A percentile compares a stretch with the other conserved stretches of the same genome.
Evolutionary conservation across 2,329 filamentous ascomycete genomes (phyloP).

Genomic region (Penicillium brasilianum): DNA sequence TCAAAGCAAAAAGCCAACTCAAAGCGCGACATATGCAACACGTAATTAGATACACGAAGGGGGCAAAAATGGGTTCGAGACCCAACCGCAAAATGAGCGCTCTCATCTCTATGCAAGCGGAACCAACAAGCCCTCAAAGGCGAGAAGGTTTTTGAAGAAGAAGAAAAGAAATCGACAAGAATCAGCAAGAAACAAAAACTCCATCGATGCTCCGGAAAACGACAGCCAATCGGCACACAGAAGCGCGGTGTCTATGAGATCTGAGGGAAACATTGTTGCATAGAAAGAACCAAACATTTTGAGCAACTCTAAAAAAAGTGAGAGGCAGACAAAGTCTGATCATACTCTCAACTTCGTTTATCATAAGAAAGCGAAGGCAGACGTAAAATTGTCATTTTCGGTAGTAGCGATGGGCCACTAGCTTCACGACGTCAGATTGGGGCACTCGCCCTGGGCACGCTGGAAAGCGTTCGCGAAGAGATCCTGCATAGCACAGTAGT

Average conservation of each 20-base stretch:
- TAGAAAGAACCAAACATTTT: background rate
- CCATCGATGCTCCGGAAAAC: conserved; percentile 29
- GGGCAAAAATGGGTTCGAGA: conserved; percentile 15
- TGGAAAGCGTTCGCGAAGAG: conserved; percentile 83
- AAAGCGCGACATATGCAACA: conserved; percentile 11
- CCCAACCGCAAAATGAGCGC: background rate
- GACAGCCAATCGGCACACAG: background rate
- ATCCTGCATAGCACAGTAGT: conserved; percentile 93
- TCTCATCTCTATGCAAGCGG: background rate
- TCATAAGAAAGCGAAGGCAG: conserved; percentile 18
- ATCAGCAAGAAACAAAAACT: conserved; percentile 20
- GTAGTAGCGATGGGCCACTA: background rate
- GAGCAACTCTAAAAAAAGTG: conserved; percentile 7
- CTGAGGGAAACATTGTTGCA: background rate
- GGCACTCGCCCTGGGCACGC: conserved; percentile 62
- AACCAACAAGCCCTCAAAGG: conserved; percentile 6
- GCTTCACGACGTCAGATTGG: conserved; percentile 35
- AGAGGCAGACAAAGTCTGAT: conserved; percentile 6
- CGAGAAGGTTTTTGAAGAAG: background rate
- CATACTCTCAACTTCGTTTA: conserved; percentile 13
- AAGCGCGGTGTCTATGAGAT: conserved; percentile 18
- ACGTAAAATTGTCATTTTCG: conserved; percentile 7
- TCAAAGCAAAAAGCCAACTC: background rate
- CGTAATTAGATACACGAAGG: conserved; percentile 26
- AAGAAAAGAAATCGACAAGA: conserved; percentile 10